Evolutionary conservation across 2,329 filamentous ascomycete species (phyloP).

Genomic region (Spiromastix sp.): DNA sequence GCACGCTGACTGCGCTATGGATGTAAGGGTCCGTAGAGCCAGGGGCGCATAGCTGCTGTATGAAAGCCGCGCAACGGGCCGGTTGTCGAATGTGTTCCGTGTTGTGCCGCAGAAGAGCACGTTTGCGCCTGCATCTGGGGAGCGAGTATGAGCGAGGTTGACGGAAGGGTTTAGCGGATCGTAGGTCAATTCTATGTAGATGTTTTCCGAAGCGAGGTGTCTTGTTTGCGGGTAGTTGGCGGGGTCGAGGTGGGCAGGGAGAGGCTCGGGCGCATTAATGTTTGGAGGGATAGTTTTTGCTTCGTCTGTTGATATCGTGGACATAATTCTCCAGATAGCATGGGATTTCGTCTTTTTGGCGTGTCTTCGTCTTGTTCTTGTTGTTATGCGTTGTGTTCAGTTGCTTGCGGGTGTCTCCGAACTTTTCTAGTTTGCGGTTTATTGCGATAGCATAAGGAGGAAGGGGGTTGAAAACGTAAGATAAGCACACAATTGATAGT

Average conservation of each 20-base stretch:
- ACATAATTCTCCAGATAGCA: too few species aligned
- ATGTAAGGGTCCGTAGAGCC: conserved; percentile 29
- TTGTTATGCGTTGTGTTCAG: too few species aligned
- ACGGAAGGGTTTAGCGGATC: conserved; percentile 24
- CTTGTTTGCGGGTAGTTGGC: conserved; percentile 24
- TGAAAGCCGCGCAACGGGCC: conserved; percentile 33
- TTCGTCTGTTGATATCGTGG: too few species aligned
- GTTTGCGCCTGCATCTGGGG: conserved; percentile 34
- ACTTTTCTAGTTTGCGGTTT: too few species aligned
- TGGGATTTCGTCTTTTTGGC: too few species aligned
- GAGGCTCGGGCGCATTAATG: too few species aligned
- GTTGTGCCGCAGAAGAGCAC: conserved; percentile 38
- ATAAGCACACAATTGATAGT: too few species aligned
- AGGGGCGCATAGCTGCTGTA: conserved; percentile 35
- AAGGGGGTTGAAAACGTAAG: too few species aligned
- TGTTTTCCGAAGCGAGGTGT: conserved; percentile 33
- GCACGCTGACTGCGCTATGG: conserved; percentile 37
- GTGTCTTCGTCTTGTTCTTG: too few species aligned
- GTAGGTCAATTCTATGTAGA: conserved; percentile 35
- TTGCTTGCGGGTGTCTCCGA: too few species aligned
- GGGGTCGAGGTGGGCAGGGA: conserved; percentile 10
- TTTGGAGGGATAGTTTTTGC: too few species aligned
- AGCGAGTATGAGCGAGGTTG: conserved; percentile 27
- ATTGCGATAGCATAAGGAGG: too few species aligned
- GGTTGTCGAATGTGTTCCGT: conserved; percentile 31